Evolutionary conservation across 495 filamentous ascomycete species (phyloP).

Genomic region (Tuber melanosporum): DNA sequence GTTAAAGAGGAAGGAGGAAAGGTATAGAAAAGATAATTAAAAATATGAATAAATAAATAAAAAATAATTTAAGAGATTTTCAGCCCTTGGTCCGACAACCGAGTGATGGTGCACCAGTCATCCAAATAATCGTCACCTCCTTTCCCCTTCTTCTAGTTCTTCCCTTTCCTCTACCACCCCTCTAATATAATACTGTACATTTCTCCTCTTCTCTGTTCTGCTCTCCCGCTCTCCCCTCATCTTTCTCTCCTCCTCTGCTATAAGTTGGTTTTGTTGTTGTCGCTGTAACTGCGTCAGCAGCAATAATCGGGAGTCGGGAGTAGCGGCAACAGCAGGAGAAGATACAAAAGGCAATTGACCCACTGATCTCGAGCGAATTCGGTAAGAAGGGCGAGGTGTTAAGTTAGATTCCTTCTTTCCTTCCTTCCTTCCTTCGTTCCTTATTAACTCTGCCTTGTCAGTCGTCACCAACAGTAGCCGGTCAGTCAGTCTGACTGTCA

Average conservation of each 20-base stretch:
- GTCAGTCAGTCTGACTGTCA: neutral
- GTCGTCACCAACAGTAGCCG: neutral
- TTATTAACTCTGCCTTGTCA: neutral
- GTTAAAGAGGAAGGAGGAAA: neutral
- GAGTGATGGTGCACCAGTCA: neutral
- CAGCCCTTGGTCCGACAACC: neutral
- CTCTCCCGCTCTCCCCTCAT: neutral
- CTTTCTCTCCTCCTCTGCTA: neutral
- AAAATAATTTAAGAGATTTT: neutral
- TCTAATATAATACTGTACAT: slow-evolving; percentile 4
- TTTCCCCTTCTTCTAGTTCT: neutral
- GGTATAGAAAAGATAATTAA: neutral
- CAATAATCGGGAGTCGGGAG: neutral
- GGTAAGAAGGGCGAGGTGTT: slow-evolving; percentile 1
- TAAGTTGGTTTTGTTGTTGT: neutral
- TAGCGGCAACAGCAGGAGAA: neutral
- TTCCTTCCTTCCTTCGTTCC: neutral
- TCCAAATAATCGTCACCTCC: neutral
- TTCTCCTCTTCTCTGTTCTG: neutral
- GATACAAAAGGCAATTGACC: neutral
- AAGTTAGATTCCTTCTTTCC: neutral
- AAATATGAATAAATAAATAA: neutral
- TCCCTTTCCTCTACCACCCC: neutral
- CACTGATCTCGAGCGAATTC: neutral
- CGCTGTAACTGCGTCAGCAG: neutral